Evolutionary conservation across 2,329 filamentous ascomycete genomes (phyloP), one percentile per base, ranked within the genome.

Genomic region (Sarocladium oryzae): DNA sequence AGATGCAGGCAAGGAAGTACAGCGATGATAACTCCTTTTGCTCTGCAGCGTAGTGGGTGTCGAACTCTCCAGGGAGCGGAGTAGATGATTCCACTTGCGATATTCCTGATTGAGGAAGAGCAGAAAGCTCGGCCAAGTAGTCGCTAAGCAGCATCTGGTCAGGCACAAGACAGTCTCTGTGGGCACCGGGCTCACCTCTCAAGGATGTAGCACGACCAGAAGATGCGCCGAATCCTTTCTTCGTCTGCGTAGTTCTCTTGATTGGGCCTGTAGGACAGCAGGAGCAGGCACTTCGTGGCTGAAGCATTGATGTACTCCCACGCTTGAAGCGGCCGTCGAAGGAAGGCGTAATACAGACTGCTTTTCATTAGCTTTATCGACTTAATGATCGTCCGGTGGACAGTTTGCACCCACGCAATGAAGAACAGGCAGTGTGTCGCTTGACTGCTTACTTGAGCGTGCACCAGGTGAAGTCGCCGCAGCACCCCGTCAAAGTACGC

Each of bases 191-290:
- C n/a, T 18, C 35, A 71, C 74, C 73, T 76, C 58, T 79, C 75
- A 0, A 79, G 64, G 10, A 79, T 75, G 51, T 77, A 78, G 52
- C 75, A 78, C 0, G 76, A 73, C 75, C 75, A 79, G 54, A 78
- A 79, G 50, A 78, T 77, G 1, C 76, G 64, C 13, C 71, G 63
- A 1, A 76, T 69, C 2, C 75, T 71, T 56, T 78, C 75, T 33
- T 69, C 63, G 2, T 74, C 70, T 53, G 76, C 69, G 0, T 58
- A 55, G 0, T 61, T 61, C 26, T 66, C 65, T 8, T 61, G 63
- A 2, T 56, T 60, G 0, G 63, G 60, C 2, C 66, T 65, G 43
- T 77, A 77, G 0, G 74, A 72, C 2, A 77, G 57, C 0, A 78
- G 64, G 1, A 77, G 59, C 2, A 76, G 69, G 51, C 75, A 77